Conservation (phyloP, 2,329 filamentous ascomycete species). For the Drechslera avenae region DNA sequence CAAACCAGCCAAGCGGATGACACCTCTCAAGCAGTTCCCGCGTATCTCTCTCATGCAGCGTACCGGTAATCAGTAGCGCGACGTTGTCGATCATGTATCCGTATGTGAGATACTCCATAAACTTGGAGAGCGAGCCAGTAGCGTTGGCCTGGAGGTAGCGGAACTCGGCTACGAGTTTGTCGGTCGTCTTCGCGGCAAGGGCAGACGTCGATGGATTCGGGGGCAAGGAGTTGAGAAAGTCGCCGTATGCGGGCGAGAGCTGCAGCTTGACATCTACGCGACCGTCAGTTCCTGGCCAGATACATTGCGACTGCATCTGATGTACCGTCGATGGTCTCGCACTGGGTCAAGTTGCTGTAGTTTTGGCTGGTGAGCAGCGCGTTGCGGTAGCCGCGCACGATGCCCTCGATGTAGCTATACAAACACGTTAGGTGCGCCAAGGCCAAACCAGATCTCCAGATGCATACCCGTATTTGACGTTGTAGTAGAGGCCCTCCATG, state of each 20-base stretch:
- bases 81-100: slow-evolving; percentile 99
- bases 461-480: slow-evolving; percentile 85
- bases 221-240: slow-evolving; percentile 90
- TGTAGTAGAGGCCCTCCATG: slow-evolving; percentile 95
- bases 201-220: slow-evolving; percentile 96
- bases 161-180: slow-evolving; percentile 97
- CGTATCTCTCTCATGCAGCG: slow-evolving; percentile 95
- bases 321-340: slow-evolving; percentile 93
- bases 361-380: slow-evolving; percentile 85
- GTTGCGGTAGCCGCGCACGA: slow-evolving; percentile 96
- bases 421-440: slow-evolving; percentile 19
- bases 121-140: slow-evolving; percentile 86
- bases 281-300: slow-evolving; percentile 12
- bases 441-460: neutral
- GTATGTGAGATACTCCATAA: slow-evolving; percentile 98
- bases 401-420: slow-evolving; percentile 89
- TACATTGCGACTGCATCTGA: slow-evolving; percentile 3
- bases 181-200: slow-evolving; percentile 92
- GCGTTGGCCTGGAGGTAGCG: slow-evolving; percentile 94
- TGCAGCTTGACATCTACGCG: slow-evolving; percentile 97
- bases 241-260: slow-evolving; percentile 93
- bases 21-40: slow-evolving; percentile 93
- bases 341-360: slow-evolving; percentile 96
- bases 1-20: slow-evolving; percentile 97
- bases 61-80: slow-evolving; percentile 95